Conservation (phyloP, 1,284 basidiomycete genomes). For the Puccinia triticina region DNA sequence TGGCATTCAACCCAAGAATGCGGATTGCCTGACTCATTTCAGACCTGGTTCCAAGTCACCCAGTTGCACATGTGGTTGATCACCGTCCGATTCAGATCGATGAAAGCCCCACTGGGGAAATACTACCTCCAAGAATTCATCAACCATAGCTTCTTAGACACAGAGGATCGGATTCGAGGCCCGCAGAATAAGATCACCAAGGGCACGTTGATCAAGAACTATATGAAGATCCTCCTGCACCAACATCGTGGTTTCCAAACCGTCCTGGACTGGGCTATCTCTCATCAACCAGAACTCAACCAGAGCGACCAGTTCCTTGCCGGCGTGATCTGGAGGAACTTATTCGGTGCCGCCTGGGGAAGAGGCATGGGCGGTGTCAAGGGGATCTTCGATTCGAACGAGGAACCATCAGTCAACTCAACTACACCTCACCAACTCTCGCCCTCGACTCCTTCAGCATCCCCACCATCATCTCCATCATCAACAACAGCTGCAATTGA, state of each 20-base stretch:
- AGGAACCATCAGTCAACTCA: slow-evolving; percentile 52
- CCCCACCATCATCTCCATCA: slow-evolving; percentile 43
- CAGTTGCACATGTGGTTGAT: slow-evolving; percentile 92
- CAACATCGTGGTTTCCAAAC: slow-evolving; percentile 86
- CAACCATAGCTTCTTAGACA: slow-evolving; percentile 94
- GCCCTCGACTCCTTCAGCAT: slow-evolving; percentile 41
- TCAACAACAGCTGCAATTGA: slow-evolving; percentile 53
- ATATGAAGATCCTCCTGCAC: slow-evolving; percentile 85
- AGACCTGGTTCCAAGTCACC: slow-evolving; percentile 95
- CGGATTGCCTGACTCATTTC: slow-evolving; percentile 85
- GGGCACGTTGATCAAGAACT: slow-evolving; percentile 77
- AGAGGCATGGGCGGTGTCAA: slow-evolving; percentile 61
- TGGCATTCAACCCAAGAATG: slow-evolving; percentile 67
- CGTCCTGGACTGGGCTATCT: slow-evolving; percentile 78
- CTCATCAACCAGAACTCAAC: slow-evolving; percentile 60
- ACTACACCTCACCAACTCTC: slow-evolving; percentile 54
- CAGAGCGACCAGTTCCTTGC: slow-evolving; percentile 68
- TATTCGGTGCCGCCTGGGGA: slow-evolving; percentile 67
- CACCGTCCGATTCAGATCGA: slow-evolving; percentile 80
- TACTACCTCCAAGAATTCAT: slow-evolving; percentile 78
- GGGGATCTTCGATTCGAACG: slow-evolving; percentile 54
- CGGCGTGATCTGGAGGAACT: slow-evolving; percentile 85
- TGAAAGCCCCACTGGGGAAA: slow-evolving; percentile 71
- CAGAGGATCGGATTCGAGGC: slow-evolving; percentile 82
- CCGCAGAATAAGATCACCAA: slow-evolving; percentile 70